Evolutionary conservation across 148 eudicot genomes (phyloP), one percentile per base, ranked within the genome.

Genomic region (Rhododendron ovatum): DNA sequence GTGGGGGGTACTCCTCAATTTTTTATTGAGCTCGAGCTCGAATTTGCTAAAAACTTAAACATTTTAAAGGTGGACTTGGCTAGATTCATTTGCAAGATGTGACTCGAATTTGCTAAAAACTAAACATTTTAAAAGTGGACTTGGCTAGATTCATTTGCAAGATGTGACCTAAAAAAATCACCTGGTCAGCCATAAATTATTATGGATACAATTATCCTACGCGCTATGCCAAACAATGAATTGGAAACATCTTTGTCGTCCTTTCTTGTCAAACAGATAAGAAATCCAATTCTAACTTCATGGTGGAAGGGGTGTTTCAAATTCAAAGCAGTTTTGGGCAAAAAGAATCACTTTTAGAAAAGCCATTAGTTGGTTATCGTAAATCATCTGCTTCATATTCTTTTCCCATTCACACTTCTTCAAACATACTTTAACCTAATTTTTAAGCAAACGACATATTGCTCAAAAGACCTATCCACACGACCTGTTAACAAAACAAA

Each of bases 231-330:
- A 57, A 4, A 55, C 33, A 7, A 5, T 4, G 75, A 83, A 65
- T 67, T 50, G 15, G 53, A 73, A 71, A 20, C 59, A 6, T 43
- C n/a, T 67, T 67, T 30, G 4, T 84, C n/a, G 37, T 45, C 12
- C 71, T 48, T 69, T 83, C 39, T 84, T 51, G 43, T 22, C 86
- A 73, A 50, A 22, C 30, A 48, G 28, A 73, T 12, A 84, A 74
- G 86, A 84, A 84, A 74, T 73, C 65, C 30, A 83, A 71, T 69
- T 83, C 85, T 79, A 30, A 83, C 48, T 22, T 73, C 55, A 73
- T 1, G 86, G n/a, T 84, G 67, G 12, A 35, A 74, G 37, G 24
- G n/a, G 48, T 5, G 51, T 35, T 73, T 47, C 43, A 26, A 26
- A 43, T 26, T 37, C 28, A 71, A 84, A 33, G 39, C 43, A 84